Percentiles rank a stretch among this genome's conserved stretches.
Evolutionary conservation across 2,329 filamentous ascomycete genomes (phyloP).

Genomic region (Ceratocystis eucalypticola): DNA sequence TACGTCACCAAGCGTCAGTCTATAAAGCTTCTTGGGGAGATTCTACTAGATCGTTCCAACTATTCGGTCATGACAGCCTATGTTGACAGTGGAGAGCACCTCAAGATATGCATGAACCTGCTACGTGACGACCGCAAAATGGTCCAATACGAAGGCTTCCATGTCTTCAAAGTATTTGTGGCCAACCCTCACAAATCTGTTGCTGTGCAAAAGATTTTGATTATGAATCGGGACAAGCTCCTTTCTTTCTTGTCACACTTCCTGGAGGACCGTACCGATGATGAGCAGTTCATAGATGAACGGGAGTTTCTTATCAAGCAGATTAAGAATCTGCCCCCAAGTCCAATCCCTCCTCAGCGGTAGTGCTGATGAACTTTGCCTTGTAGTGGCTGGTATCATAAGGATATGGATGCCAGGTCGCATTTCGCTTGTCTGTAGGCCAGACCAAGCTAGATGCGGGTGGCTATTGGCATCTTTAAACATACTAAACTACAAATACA

Average conservation of each 20-base stretch:
- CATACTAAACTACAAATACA: neutral
- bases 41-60: constrained; percentile 85
- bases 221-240: constrained; percentile 90
- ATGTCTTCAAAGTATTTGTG: constrained; percentile 99
- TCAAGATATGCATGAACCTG: constrained; percentile 98
- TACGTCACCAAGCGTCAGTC: constrained; percentile 98
- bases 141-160: constrained; percentile 98
- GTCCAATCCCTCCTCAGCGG: constrained; percentile 40
- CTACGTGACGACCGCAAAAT: constrained; percentile 92
- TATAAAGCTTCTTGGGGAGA: constrained; percentile 91
- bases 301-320: constrained; percentile 94
- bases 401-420: neutral
- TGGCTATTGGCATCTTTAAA: neutral
- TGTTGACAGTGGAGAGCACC: constrained; percentile 84
- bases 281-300: constrained; percentile 97
- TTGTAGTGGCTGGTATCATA: neutral
- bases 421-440: neutral
- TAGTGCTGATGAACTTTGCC: constrained; percentile 20
- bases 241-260: constrained; percentile 83
- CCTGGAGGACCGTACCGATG: constrained; percentile 85
- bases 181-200: constrained; percentile 97
- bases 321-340: constrained; percentile 56
- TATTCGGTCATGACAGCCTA: constrained; percentile 98
- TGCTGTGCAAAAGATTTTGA: constrained; percentile 84
- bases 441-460: neutral